Percentiles rank a stretch among this genome's conserved stretches.
Conservation (phyloP, 1,284 basidiomycete genomes). For the Stygiomarasmius scandens region DNA sequence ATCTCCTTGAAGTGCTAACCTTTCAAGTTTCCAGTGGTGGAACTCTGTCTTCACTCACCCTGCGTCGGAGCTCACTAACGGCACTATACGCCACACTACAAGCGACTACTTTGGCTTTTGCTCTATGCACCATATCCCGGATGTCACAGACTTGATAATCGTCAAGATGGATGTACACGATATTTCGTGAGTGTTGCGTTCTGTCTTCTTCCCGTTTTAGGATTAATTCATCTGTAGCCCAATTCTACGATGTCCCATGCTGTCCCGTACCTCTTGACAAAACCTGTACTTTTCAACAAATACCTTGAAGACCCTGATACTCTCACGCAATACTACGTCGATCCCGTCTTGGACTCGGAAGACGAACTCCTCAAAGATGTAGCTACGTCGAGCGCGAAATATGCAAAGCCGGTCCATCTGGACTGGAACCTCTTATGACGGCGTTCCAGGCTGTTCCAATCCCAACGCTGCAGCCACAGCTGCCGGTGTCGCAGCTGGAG, state of each 20-base stretch:
- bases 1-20: conserved; percentile 87
- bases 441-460: no score
- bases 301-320: conserved; percentile 83
- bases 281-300: conserved; percentile 79
- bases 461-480: conserved; percentile 44
- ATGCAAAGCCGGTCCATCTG: no score
- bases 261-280: conserved; percentile 86
- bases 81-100: conserved; percentile 80
- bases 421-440: no score
- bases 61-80: conserved; percentile 92
- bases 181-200: conserved; percentile 60
- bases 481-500: conserved; percentile 36
- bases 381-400: no score
- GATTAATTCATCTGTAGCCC: conserved; percentile 86
- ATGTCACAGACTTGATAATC: conserved; percentile 89
- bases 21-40: conserved; percentile 89
- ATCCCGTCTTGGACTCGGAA: no score
- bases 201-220: no score
- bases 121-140: conserved; percentile 87
- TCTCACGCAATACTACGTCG: no score
- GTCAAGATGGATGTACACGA: no score
- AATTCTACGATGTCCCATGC: conserved; percentile 95
- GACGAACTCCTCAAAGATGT: no score
- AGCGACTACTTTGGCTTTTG: conserved; percentile 94
- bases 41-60: conserved; percentile 93